Conservation (phyloP, 129 eudicot genomes). For the Scalesia atractyloides region DNA sequence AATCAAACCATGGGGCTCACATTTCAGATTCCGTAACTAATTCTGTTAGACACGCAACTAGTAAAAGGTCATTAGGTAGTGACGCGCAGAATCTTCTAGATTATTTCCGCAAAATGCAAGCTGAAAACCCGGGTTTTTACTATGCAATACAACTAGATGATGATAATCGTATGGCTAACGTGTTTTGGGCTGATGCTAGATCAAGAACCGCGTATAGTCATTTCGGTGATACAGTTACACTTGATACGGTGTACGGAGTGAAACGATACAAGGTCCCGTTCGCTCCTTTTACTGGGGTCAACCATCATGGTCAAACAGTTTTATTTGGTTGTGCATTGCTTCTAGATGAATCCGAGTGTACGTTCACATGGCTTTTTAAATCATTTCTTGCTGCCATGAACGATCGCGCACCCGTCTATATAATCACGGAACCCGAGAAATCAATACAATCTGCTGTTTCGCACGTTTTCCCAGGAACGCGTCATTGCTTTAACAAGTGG, state of each 20-base stretch:
- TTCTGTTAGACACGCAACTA: conserved; percentile 38
- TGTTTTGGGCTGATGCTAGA: conserved; percentile 94
- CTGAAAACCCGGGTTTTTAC: conserved; percentile 91
- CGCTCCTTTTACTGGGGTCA: conserved; percentile 85
- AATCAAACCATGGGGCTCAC: conserved; percentile 41
- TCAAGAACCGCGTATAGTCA: conserved; percentile 85
- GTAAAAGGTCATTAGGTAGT: conserved; percentile 62
- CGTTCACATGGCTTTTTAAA: conserved; percentile 81
- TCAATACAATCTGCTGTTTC: conserved; percentile 68
- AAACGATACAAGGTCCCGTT: conserved; percentile 79
- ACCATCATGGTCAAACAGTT: conserved; percentile 84
- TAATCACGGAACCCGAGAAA: conserved; percentile 73
- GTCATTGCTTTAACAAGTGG: conserved; percentile 90
- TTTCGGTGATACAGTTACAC: conserved; percentile 78
- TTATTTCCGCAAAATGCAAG: conserved; percentile 87
- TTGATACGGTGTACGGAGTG: conserved; percentile 67
- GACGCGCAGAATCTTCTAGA: conserved; percentile 92
- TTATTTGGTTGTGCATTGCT: conserved; percentile 87
- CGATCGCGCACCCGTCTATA: conserved; percentile 63
- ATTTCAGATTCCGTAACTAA: conserved; percentile 38
- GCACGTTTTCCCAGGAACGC: conserved; percentile 66
- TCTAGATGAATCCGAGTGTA: conserved; percentile 83
- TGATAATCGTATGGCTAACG: conserved; percentile 83
- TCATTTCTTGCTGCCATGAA: conserved; percentile 87
- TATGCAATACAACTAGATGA: conserved; percentile 91